These are phyloP conservation scores for Tetrapisispora iriomotensis DNA, from an alignment of 805 yeast species.

Conservation along the genomic window DNA sequence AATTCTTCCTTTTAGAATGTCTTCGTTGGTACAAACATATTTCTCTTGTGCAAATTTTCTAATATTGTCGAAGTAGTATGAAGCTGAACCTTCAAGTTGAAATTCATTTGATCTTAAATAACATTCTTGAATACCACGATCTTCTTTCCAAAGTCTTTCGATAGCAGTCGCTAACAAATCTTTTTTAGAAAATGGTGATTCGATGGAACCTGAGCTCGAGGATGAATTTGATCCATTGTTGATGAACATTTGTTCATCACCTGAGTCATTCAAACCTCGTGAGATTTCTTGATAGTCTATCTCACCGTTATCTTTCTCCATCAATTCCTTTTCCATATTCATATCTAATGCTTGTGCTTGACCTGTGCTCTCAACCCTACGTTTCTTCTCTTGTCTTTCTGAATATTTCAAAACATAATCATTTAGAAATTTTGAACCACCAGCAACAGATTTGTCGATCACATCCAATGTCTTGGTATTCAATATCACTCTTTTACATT, in stretches of 20 bases:
- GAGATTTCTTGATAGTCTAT: slow-evolving; percentile 18
- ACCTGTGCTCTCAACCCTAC: slow-evolving; percentile 50
- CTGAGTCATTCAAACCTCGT: slow-evolving; percentile 17
- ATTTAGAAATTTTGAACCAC: slow-evolving; percentile 52
- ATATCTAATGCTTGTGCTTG: slow-evolving; percentile 28
- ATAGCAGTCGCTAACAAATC: slow-evolving; percentile 66
- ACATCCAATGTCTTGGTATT: slow-evolving; percentile 49
- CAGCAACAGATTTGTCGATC: slow-evolving; percentile 56
- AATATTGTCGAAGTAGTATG: slow-evolving; percentile 72
- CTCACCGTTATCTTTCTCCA: background rate
- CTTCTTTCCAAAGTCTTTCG: slow-evolving; percentile 55
- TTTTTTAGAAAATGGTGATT: slow-evolving; percentile 25
- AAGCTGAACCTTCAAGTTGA: slow-evolving; percentile 76
- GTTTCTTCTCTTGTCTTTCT: slow-evolving; percentile 41
- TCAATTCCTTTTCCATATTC: background rate
- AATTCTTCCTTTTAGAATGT: slow-evolving; percentile 81
- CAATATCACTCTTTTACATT: slow-evolving; percentile 41
- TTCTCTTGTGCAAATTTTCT: slow-evolving; percentile 49
- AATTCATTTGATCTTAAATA: slow-evolving; percentile 59
- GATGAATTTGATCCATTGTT: slow-evolving; percentile 4
- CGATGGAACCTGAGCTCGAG: slow-evolving; percentile 3
- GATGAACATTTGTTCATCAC: slow-evolving; percentile 19
- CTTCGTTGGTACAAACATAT: slow-evolving; percentile 68
- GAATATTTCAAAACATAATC: slow-evolving; percentile 56
- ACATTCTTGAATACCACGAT: slow-evolving; percentile 54